Evolutionary conservation across 441 rosid genomes (phyloP).

Genomic region (Geranium incanum): DNA sequence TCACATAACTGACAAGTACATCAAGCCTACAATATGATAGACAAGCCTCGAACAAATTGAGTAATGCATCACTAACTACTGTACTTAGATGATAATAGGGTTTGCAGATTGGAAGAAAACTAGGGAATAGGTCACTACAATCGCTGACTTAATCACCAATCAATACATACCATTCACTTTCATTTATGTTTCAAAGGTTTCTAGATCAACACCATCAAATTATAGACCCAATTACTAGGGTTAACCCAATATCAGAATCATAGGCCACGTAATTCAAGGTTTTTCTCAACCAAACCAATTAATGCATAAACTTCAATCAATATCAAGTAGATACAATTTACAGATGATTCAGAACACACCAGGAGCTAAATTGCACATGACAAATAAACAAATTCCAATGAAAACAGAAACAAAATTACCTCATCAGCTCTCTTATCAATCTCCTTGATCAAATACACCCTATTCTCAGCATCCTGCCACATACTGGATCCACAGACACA

Average conservation of each 20-base stretch:
- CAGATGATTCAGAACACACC: neutral
- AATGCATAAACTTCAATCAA: neutral
- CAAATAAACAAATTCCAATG: neutral
- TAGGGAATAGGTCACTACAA: neutral
- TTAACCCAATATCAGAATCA: neutral
- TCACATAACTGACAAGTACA: neutral
- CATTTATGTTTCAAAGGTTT: neutral
- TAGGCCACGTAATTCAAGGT: neutral
- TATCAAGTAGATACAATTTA: neutral
- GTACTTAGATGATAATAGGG: neutral
- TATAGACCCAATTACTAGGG: neutral
- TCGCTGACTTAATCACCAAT: neutral
- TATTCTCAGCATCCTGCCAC: constrained; percentile 79
- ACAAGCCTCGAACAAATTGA: neutral
- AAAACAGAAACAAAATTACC: constrained; percentile 28
- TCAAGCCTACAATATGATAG: neutral
- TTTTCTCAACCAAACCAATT: neutral
- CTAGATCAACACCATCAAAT: neutral
- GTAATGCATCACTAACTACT: neutral
- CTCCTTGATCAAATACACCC: constrained; percentile 58
- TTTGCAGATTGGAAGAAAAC: neutral
- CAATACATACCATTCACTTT: neutral
- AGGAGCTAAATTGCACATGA: neutral
- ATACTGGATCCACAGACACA: constrained; percentile 28
- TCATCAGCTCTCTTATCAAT: constrained; percentile 55